phyloP scores from a whole-genome alignment of 495 filamentous ascomycete genomes.

The Bathelium albidoporum region DNA sequence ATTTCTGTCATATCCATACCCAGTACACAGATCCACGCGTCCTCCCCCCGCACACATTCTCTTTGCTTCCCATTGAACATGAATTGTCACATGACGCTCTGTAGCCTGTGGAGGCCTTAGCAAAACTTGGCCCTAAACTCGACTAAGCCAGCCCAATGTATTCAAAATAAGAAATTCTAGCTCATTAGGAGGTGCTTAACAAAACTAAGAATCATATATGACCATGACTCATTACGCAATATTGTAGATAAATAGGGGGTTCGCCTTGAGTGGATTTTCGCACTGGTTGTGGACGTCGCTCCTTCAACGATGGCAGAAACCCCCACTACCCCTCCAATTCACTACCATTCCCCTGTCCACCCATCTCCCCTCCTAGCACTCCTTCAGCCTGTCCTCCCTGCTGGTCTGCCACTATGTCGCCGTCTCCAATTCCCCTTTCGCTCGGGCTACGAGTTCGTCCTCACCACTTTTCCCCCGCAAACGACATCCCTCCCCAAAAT shows the following conservation, averaged over 20 bases:
- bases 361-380: slow-evolving; percentile 7
- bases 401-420: slow-evolving; percentile 23
- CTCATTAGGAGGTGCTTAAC: background rate
- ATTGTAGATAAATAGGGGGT: background rate
- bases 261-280: background rate
- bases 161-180: background rate
- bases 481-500: slow-evolving; percentile 10
- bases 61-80: background rate
- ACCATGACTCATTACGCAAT: background rate
- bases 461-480: slow-evolving; percentile 8
- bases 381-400: slow-evolving; percentile 23
- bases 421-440: slow-evolving; percentile 22
- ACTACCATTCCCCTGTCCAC: background rate
- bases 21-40: background rate
- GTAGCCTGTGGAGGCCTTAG: background rate
- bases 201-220: background rate
- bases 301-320: background rate
- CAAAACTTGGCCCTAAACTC: background rate
- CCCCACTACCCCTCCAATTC: background rate
- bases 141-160: background rate
- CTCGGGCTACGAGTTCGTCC: slow-evolving; percentile 13
- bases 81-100: background rate
- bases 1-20: no score
- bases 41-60: background rate
- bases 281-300: background rate